Base-by-base conservation (phyloP, 1,284 basidiomycete species). In the Puccinia horiana region DNA sequence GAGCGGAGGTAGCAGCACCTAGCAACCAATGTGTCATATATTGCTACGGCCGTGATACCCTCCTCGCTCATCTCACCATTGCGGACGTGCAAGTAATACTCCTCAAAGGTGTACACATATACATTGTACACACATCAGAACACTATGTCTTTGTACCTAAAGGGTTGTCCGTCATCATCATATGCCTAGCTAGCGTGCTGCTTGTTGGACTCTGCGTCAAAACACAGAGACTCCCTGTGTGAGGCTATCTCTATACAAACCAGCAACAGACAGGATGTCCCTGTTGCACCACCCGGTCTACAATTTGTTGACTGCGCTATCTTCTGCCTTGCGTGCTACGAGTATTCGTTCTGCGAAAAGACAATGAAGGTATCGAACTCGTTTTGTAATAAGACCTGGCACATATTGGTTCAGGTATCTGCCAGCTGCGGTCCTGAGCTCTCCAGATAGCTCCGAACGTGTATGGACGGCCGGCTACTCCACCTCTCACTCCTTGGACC, bases 271-370 rank as follows among this genome's bases (percentile, higher is more conserved):
- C 69, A 49, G 37, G 69, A 72, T n/a, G 35, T 72, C 2, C 69
- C 69, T 6, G 23, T 14, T 0, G 35, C 44, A 0, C 69, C 69
- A 8, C 69, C 69, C 0, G 69, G 69, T 0, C n/a, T 72, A 18
- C 69, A 72, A 29, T 72, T 72, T 32, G 42, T 49, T 1, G 69
- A 72, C n/a, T 72, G 69, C 42, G 69, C 69, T 11, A 72, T 72
- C 11, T 35, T 47, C 69, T 72, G 69, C 18, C 47, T 72, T 18
- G 69, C 44, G 8, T 72, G 69, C 29, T 72, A 72, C 44, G 47
- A 72, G 16, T 72, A 72, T 16, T 72, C 44, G 11, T 72, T 72
- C 18, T 40, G 37, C 11, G 26, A 72, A 16, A 40, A 2, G 1
- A 69, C 37, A 1, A 69, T 69, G 67, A 69, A 44, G 40, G 40